phyloP scores from a whole-genome alignment of 1,284 basidiomycete genomes.

The Prillingera fragicola region DNA sequence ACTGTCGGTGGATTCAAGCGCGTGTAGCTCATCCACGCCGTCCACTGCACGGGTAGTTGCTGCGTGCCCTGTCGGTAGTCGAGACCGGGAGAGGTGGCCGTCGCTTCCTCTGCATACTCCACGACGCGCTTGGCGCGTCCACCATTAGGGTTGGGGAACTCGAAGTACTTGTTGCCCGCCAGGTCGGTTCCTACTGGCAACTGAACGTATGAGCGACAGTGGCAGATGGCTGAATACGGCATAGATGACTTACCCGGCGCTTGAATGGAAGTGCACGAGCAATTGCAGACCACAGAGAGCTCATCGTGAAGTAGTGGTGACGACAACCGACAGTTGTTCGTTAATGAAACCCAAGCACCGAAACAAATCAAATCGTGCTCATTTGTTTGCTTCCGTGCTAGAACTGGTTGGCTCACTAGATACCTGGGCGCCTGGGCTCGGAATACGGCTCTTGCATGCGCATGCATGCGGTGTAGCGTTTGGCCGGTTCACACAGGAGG shows the following conservation, averaged over 20 bases:
- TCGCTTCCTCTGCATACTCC: constrained; percentile 25
- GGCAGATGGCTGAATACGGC: neutral
- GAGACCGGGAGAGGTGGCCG: constrained; percentile 6
- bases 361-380: no score
- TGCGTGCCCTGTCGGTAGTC: constrained; percentile 30
- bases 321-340: no score
- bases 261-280: neutral
- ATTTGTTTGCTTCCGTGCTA: no score
- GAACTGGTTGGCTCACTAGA: no score
- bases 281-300: neutral
- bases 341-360: no score
- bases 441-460: no score
- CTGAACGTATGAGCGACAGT: constrained; percentile 5
- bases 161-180: constrained; percentile 30
- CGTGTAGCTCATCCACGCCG: constrained; percentile 34
- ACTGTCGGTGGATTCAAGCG: constrained; percentile 32
- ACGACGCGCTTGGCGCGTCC: constrained; percentile 25
- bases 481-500: no score
- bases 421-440: no score
- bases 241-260: neutral
- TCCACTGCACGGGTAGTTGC: constrained; percentile 38
- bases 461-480: no score
- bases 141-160: constrained; percentile 26
- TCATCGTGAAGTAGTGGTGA: no score
- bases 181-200: constrained; percentile 20